Base-by-base conservation (phyloP, 2,329 filamentous ascomycete genomes). In the Dothistroma septosporum region DNA sequence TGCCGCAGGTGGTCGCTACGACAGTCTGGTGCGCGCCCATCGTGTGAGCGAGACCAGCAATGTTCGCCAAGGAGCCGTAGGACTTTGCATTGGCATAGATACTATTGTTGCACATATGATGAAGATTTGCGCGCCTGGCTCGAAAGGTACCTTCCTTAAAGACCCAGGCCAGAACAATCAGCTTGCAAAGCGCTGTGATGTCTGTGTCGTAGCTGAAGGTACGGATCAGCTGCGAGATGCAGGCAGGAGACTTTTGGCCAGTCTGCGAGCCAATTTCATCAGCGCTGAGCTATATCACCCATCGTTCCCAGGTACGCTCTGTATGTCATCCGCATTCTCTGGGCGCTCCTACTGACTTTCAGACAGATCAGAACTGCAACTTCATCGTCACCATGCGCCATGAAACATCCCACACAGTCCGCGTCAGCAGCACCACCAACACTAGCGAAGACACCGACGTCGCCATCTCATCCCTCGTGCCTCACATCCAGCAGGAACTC, bases 321-420 rank as follows among this genome's bases (percentile, higher is more conserved):
- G 2, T 9, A n/a, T 16, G 2, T 8, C 14, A 44, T 16, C 9
- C 3, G 16, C 4, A 6, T n/a, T 14, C 35, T 10, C 11, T 8
- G 14, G 11, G 8, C 4, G 14, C 8, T 44, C 41, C 19, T n/a
- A 19, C 41, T 44, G 14, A 44, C 41, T 6, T 19, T 28, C 4
- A n/a, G 7, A 8, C 41, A 16, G 52, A 64, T 24, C 57, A 64
- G 53, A 60, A 60, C 49, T 68, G 96, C 74, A 88, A 85, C 28
- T 97, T 92, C 91, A 86, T 96, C 61, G 85, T 97, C 41, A 89
- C 95, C 63, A 87, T 96, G 70, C 96, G 96, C 73, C 88, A 90
- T 85, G 76, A 86, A 76, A 69, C 87, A 79, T 76, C 81, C 54
- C 74, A 69, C 5, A 74, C 70, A 14, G 76, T 80, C 46, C 81